These are phyloP conservation scores for Magnaporthiopsis incrustans DNA, from an alignment of 2,329 filamentous ascomycete genomes.

Conservation along the genomic window DNA sequence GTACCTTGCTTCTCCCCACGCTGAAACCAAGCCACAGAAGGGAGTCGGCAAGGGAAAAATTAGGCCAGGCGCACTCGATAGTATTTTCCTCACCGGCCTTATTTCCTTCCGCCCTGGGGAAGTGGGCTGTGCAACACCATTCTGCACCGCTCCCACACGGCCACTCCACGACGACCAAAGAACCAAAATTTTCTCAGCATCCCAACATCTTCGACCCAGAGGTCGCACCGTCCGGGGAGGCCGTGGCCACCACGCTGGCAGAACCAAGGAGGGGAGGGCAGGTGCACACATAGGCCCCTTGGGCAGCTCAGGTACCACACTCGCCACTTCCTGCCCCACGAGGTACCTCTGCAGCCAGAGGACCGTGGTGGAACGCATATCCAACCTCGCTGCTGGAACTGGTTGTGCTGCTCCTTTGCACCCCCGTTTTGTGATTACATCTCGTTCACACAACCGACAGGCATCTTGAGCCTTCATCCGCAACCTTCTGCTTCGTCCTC, in stretches of 20 bases:
- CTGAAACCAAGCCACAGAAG: conserved; percentile 2
- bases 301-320: neutral
- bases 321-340: too few relatives aligned
- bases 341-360: too few relatives aligned
- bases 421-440: neutral
- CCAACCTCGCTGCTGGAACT: neutral
- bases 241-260: neutral
- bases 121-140: neutral
- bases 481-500: neutral
- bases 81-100: neutral
- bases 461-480: neutral
- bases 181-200: neutral
- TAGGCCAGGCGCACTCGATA: neutral
- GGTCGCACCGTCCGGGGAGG: too few relatives aligned
- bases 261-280: neutral
- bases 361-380: too few relatives aligned
- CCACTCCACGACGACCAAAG: too few relatives aligned
- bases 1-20: conserved; percentile 1
- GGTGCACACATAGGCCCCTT: too few relatives aligned
- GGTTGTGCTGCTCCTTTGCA: neutral
- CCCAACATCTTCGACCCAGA: neutral
- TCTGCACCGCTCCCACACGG: neutral
- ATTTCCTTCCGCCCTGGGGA: neutral
- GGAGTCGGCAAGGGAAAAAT: neutral
- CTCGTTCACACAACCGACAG: neutral